Conservation (phyloP, 768 basidiomycete genomes). For the Lactarius quietus region DNA sequence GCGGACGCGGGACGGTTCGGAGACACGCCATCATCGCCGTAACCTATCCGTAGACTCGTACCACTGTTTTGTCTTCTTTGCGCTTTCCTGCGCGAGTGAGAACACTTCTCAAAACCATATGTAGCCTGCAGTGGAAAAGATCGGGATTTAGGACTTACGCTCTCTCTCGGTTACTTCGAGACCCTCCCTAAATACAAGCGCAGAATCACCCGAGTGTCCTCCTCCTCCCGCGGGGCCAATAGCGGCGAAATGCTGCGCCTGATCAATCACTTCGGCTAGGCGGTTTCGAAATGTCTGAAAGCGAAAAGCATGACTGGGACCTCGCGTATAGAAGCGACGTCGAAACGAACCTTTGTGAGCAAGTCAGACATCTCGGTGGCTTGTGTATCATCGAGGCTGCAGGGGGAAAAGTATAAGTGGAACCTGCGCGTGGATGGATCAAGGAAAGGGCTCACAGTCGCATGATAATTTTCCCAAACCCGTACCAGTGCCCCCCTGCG, state of each 20-base stretch:
- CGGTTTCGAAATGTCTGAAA: constrained; percentile 74
- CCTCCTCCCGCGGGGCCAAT: constrained; percentile 56
- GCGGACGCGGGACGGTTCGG: background rate
- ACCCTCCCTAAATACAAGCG: constrained; percentile 83
- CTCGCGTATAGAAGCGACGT: background rate
- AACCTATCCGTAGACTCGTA: constrained; percentile 67
- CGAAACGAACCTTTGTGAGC: constrained; percentile 53
- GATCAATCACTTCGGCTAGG: constrained; percentile 75
- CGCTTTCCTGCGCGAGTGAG: constrained; percentile 77
- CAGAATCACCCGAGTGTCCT: constrained; percentile 49
- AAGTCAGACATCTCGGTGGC: constrained; percentile 67
- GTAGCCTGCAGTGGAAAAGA: constrained; percentile 6
- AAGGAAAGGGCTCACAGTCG: constrained; percentile 55
- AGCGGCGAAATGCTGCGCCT: constrained; percentile 84
- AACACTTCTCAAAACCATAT: constrained; percentile 57
- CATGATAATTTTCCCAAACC: constrained; percentile 83
- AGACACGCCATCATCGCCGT: constrained; percentile 37
- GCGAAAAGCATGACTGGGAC: constrained; percentile 14
- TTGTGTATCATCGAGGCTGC: constrained; percentile 73
- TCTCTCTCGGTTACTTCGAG: constrained; percentile 92
- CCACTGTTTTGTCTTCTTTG: constrained; percentile 76
- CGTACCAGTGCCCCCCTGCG: constrained; percentile 87
- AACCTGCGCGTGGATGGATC: background rate
- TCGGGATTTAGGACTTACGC: constrained; percentile 49
- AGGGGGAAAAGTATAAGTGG: background rate